Percentiles rank a stretch among this genome's conserved stretches.
These are phyloP conservation scores for Suhomyces sp. DNA, from an alignment of 805 yeast genomes.

Conservation along the genomic window DNA sequence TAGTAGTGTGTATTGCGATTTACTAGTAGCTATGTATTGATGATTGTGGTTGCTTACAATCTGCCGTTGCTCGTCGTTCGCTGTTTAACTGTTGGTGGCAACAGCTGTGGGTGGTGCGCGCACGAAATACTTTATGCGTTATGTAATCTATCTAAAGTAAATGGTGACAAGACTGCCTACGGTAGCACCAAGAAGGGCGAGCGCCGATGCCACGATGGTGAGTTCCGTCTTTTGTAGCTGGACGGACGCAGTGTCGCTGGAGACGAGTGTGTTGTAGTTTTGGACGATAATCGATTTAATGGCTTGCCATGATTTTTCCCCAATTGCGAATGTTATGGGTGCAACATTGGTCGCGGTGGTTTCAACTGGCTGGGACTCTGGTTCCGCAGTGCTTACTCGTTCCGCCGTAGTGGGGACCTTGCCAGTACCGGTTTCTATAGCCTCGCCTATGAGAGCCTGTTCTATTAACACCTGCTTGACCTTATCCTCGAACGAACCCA, in stretches of 20 bases:
- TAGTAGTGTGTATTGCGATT: neutral
- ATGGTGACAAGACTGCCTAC: slow-evolving; percentile 19
- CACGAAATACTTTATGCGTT: neutral
- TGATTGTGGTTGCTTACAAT: neutral
- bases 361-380: neutral
- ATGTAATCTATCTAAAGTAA: slow-evolving; percentile 10
- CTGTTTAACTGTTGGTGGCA: slow-evolving; percentile 7
- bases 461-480: slow-evolving; percentile 46
- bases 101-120: slow-evolving; percentile 3
- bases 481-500: slow-evolving; percentile 77
- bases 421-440: neutral
- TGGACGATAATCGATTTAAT: slow-evolving; percentile 1
- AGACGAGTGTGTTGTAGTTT: slow-evolving; percentile 17
- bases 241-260: slow-evolving; percentile 14
- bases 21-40: neutral
- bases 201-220: slow-evolving; percentile 13
- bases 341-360: neutral
- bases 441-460: slow-evolving; percentile 2
- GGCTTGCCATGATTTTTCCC: slow-evolving; percentile 13
- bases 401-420: neutral
- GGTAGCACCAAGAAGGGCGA: slow-evolving; percentile 15
- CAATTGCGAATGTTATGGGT: neutral
- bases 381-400: neutral
- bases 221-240: slow-evolving; percentile 19
- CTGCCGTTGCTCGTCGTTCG: neutral